Percentiles rank a stretch among this genome's conserved stretches.
Evolutionary conservation across 1,284 basidiomycete species (phyloP).

Genomic region (Phellopilus nigrolimitatus): DNA sequence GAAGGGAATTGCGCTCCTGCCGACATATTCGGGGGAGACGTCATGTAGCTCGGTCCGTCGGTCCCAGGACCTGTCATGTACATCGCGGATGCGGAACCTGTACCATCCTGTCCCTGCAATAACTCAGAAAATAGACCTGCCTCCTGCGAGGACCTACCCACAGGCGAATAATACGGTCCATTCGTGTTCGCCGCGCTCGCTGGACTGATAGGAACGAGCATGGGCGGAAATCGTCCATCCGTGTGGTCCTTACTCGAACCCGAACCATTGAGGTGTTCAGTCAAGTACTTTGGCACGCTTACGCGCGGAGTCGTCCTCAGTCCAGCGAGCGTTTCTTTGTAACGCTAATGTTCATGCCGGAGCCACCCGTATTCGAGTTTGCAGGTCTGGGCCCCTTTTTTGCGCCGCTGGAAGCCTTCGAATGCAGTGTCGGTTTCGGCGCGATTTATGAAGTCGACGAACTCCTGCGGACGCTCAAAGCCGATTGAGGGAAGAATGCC

Average conservation of each 20-base stretch:
- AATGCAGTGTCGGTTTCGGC: slow-evolving; percentile 89
- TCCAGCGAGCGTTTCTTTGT: slow-evolving; percentile 17
- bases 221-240: slow-evolving; percentile 27
- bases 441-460: slow-evolving; percentile 75
- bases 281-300: slow-evolving; percentile 10
- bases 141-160: slow-evolving; percentile 35
- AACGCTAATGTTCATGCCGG: slow-evolving; percentile 28
- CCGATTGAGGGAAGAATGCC: slow-evolving; percentile 76
- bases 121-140: slow-evolving; percentile 56
- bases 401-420: slow-evolving; percentile 77
- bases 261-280: slow-evolving; percentile 9
- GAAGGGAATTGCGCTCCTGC: slow-evolving; percentile 12
- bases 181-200: slow-evolving; percentile 25
- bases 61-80: slow-evolving; percentile 46
- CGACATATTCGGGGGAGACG: slow-evolving; percentile 18
- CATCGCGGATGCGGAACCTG: slow-evolving; percentile 49
- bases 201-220: slow-evolving; percentile 32
- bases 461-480: slow-evolving; percentile 63
- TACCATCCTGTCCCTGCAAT: slow-evolving; percentile 42
- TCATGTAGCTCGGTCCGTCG: slow-evolving; percentile 34
- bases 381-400: slow-evolving; percentile 30
- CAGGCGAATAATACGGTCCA: slow-evolving; percentile 30
- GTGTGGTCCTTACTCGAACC: slow-evolving; percentile 10
- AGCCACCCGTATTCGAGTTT: slow-evolving; percentile 33
- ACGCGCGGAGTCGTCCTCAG: slow-evolving; percentile 19